These are phyloP conservation scores for Vanderwaltozyma verrucispora DNA, from an alignment of 805 yeast species.

Conservation along the genomic window DNA sequence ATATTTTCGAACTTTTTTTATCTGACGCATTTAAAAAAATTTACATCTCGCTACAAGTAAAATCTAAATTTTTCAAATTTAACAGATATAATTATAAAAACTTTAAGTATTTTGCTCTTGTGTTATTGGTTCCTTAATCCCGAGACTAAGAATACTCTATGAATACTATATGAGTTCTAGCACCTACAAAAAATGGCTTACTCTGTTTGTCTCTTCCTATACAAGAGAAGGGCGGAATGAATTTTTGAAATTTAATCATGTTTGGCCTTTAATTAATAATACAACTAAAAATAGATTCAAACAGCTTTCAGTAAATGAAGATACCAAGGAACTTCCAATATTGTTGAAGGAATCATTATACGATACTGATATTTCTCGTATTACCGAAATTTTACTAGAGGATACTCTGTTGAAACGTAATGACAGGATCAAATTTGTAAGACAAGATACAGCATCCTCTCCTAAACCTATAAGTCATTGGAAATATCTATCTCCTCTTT, in stretches of 20 bases:
- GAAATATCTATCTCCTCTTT: not conserved
- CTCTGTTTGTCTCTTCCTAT: not conserved
- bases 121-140: no score
- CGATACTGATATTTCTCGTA: not conserved
- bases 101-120: no score
- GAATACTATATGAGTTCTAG: not conserved
- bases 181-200: slow-evolving; percentile 1
- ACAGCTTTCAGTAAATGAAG: not conserved
- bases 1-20: no score
- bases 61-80: no score
- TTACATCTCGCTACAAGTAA: no score
- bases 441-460: not conserved
- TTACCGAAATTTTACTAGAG: not conserved
- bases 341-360: not conserved
- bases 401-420: not conserved
- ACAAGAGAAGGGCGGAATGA: not conserved
- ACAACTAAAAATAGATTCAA: not conserved
- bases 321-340: not conserved
- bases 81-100: no score
- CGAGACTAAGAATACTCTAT: no score
- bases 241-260: not conserved
- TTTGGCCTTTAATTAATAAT: not conserved
- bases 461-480: not conserved
- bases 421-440: not conserved
- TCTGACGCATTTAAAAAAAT: no score